These are phyloP conservation scores for Pluteus cervinus DNA, from an alignment of 768 basidiomycete genomes.

Conservation along the genomic window DNA sequence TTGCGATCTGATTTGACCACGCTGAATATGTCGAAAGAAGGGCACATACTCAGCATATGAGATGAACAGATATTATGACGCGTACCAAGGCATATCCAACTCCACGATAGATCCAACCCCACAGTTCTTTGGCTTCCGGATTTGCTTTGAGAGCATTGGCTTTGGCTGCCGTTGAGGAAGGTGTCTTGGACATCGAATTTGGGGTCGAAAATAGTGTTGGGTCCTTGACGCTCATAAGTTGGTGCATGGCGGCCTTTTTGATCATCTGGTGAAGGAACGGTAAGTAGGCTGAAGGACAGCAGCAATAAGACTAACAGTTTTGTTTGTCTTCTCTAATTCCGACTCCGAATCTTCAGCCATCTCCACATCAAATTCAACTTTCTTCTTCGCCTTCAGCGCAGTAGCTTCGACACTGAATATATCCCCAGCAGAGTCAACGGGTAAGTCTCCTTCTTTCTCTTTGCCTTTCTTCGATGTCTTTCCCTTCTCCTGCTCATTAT, in stretches of 20 bases:
- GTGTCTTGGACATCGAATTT: no score
- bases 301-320: slow-evolving; percentile 37
- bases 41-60: neutral
- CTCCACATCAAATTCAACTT: slow-evolving; percentile 14
- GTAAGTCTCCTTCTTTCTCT: no score
- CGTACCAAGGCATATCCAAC: slow-evolving; percentile 46
- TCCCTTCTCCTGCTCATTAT: slow-evolving; percentile 33
- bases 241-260: slow-evolving; percentile 35
- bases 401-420: slow-evolving; percentile 9
- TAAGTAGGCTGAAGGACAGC: slow-evolving; percentile 1
- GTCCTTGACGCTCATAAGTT: slow-evolving; percentile 32
- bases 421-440: slow-evolving; percentile 33
- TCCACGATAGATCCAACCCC: slow-evolving; percentile 38
- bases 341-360: slow-evolving; percentile 13
- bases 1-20: slow-evolving; percentile 32
- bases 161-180: no score
- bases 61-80: slow-evolving; percentile 6
- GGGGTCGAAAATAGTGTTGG: no score
- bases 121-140: slow-evolving; percentile 47
- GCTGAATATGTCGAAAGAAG: slow-evolving; percentile 22
- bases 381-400: slow-evolving; percentile 22
- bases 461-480: no score
- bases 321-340: slow-evolving; percentile 52
- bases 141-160: slow-evolving; percentile 31
- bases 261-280: slow-evolving; percentile 27